Conservation (phyloP, 179 eudicot genomes). For the Beta corolliflora region DNA sequence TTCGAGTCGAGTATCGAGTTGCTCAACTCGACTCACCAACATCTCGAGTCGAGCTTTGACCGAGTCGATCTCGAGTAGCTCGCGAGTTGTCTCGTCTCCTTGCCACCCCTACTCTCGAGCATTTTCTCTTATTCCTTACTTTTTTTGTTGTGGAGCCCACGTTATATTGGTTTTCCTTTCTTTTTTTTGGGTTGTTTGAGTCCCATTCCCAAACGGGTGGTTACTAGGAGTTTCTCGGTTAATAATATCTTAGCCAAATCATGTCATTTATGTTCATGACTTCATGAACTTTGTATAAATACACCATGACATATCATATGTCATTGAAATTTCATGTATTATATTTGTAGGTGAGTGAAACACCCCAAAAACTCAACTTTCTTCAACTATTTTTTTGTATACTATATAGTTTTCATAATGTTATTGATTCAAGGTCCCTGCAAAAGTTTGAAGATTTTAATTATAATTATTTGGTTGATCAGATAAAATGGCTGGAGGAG, state of each 20-base stretch:
- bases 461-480: not conserved
- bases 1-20: too few species aligned
- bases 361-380: constrained; percentile 11
- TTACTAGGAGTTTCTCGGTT: not conserved
- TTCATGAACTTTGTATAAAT: constrained; percentile 5
- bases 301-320: not conserved
- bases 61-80: too few species aligned
- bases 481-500: constrained; percentile 69
- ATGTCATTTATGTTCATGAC: constrained; percentile 5
- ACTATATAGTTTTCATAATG: not conserved
- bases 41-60: too few species aligned
- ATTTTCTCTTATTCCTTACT: too few species aligned
- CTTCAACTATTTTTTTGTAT: not conserved
- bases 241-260: constrained; percentile 2
- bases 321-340: not conserved
- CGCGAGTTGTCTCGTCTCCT: too few species aligned
- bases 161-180: too few species aligned
- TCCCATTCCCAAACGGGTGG: too few species aligned
- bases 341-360: not conserved
- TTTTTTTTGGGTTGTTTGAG: too few species aligned
- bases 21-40: too few species aligned
- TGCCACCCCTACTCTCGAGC: too few species aligned
- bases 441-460: not conserved
- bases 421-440: not conserved
- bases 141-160: too few species aligned